Evolutionary conservation across 306 rosid genomes (phyloP).

Genomic region (Citrullus mucosospermus): DNA sequence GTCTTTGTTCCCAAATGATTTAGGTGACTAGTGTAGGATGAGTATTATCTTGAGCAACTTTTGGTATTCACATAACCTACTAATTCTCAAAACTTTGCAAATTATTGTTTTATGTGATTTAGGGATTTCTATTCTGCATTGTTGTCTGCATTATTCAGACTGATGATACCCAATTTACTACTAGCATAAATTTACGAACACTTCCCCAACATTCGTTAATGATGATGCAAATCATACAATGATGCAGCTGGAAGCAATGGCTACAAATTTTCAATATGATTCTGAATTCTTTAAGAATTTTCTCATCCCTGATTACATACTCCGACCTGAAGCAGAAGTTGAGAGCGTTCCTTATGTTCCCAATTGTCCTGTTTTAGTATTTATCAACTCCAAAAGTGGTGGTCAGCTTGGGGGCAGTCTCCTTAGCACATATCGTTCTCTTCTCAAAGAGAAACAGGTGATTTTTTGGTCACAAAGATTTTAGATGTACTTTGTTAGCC

Average conservation of each 20-base stretch:
- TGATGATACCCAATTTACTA: neutral
- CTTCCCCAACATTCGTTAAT: neutral
- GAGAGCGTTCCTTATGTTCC: conserved; percentile 22
- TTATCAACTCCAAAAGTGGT: conserved; percentile 86
- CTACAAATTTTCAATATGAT: conserved; percentile 25
- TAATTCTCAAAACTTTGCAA: neutral
- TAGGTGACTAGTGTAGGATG: neutral
- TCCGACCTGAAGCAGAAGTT: conserved; percentile 29
- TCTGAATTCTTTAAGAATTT: conserved; percentile 30
- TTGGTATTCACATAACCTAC: neutral
- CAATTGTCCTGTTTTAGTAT: conserved; percentile 61
- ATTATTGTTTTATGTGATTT: neutral
- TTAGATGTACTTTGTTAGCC: neutral
- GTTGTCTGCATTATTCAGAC: neutral
- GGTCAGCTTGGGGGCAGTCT: conserved; percentile 96
- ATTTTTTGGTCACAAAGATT: neutral
- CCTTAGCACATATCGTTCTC: conserved; percentile 33
- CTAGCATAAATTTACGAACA: neutral
- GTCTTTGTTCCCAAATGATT: neutral
- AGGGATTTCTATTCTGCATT: neutral
- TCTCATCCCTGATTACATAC: conserved; percentile 55
- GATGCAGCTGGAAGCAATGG: conserved; percentile 24
- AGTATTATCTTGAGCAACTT: neutral
- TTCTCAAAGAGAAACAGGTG: conserved; percentile 68
- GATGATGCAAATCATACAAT: neutral